phyloP scores from a whole-genome alignment of 139 green algal genomes.

The Volvox reticuliferus region DNA sequence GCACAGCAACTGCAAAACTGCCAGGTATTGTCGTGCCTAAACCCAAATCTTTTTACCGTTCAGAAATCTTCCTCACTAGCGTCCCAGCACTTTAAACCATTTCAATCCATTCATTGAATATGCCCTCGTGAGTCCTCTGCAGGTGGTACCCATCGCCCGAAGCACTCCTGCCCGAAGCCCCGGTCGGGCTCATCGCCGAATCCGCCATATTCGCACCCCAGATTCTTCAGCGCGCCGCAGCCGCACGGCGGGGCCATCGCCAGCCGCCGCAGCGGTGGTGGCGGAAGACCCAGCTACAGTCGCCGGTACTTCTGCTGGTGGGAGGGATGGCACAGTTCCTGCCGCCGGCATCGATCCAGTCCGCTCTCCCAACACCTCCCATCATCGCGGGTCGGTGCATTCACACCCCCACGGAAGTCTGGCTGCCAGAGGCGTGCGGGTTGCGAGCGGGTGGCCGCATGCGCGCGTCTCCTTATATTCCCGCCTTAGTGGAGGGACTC shows the following conservation, averaged over 20 bases:
- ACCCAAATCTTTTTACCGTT: too few relatives aligned
- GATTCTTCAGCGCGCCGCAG: not conserved
- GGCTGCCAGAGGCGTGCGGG: not conserved
- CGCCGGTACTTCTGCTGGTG: not conserved
- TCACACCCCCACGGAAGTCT: not conserved
- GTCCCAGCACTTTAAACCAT: too few relatives aligned
- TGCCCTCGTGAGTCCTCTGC: not conserved
- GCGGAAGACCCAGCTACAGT: not conserved
- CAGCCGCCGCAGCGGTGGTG: too few relatives aligned
- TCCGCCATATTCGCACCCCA: not conserved
- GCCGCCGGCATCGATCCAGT: not conserved
- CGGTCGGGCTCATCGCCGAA: not conserved
- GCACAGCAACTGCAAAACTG: too few relatives aligned
- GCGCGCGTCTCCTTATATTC: not conserved
- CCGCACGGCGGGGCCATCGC: not conserved
- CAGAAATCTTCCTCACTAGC: too few relatives aligned
- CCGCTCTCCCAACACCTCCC: constrained; percentile 1
- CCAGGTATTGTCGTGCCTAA: too few relatives aligned
- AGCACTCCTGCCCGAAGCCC: not conserved
- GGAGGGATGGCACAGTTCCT: too few relatives aligned
- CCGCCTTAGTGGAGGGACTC: not conserved
- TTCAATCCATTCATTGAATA: not conserved
- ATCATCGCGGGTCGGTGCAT: not conserved
- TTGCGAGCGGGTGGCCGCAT: not conserved
- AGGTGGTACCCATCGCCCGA: not conserved